Percentiles rank a stretch among this genome's conserved stretches.
Conservation (phyloP, 2,329 filamentous ascomycete genomes). For the Achaetomium macrosporum region DNA sequence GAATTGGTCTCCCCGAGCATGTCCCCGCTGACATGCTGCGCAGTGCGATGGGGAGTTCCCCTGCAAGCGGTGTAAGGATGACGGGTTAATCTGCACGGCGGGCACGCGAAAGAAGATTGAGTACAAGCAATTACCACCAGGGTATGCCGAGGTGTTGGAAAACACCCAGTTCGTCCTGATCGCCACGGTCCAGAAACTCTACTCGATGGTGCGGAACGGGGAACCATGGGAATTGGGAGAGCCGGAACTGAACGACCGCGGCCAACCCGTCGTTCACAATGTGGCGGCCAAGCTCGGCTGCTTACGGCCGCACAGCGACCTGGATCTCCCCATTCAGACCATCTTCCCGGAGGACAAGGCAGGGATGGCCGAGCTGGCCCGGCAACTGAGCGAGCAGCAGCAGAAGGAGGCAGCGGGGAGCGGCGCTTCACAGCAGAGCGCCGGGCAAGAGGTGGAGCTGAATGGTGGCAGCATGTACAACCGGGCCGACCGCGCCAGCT, state of each 20-base stretch:
- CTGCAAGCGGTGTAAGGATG: constrained; percentile 61
- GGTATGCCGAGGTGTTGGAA: constrained; percentile 60
- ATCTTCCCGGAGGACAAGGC: constrained; percentile 58
- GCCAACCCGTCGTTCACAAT: constrained; percentile 59
- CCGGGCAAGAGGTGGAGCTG: constrained; percentile 9
- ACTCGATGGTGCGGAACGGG: constrained; percentile 54
- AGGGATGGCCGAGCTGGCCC: constrained; percentile 50
- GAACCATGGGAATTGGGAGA: constrained; percentile 58
- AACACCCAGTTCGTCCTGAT: constrained; percentile 61
- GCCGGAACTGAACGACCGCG: constrained; percentile 57
- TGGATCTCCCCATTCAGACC: constrained; percentile 51
- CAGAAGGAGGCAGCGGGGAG: constrained; percentile 29
- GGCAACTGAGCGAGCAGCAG: constrained; percentile 47
- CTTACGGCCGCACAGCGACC: constrained; percentile 56
- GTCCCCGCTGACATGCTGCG: background rate
- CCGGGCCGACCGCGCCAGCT: constrained; percentile 44
- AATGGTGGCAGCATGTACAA: constrained; percentile 10
- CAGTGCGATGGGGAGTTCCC: constrained; percentile 61
- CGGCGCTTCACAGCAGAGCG: constrained; percentile 18
- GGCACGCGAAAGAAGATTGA: constrained; percentile 62
- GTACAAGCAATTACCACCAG: constrained; percentile 59
- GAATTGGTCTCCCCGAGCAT: background rate
- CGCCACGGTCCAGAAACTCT: constrained; percentile 60
- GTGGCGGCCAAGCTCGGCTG: constrained; percentile 60
- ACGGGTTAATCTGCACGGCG: constrained; percentile 58